phyloP scores from a whole-genome alignment of 768 basidiomycete genomes.

The Leccinum olivaceopallidum region DNA sequence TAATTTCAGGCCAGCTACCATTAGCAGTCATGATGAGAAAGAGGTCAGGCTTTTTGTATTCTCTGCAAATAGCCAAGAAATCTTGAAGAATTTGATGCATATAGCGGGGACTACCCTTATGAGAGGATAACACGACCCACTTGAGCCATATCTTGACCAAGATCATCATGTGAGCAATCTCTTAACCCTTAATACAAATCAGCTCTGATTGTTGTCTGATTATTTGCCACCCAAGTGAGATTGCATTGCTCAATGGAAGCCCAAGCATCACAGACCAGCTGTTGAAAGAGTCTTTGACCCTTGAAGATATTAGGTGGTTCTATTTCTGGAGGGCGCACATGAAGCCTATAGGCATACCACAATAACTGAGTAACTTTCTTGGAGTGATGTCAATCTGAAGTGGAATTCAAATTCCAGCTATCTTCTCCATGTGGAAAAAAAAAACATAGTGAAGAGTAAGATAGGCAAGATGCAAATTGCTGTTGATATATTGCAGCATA shows the following conservation, averaged over 20 bases:
- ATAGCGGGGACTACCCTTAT: constrained; percentile 39
- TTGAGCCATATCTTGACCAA: not conserved
- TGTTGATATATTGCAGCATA: not conserved
- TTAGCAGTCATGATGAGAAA: constrained; percentile 59
- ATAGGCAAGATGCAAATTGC: not conserved
- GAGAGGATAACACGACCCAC: constrained; percentile 17
- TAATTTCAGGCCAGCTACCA: constrained; percentile 49
- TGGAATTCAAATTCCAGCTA: not conserved
- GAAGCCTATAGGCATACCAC: not conserved
- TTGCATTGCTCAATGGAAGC: not conserved
- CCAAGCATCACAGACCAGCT: not conserved
- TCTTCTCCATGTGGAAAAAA: not conserved
- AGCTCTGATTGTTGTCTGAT: not conserved
- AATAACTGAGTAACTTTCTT: not conserved
- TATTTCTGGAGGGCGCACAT: not conserved
- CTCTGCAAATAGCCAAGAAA: constrained; percentile 43
- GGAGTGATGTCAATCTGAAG: not conserved
- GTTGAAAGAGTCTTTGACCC: not conserved
- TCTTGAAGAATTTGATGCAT: constrained; percentile 49
- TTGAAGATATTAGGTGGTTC: not conserved
- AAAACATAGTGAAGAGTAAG: not conserved
- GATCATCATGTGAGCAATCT: not conserved
- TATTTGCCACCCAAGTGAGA: not conserved
- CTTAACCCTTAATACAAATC: not conserved
- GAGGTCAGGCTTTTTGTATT: constrained; percentile 40